Percentiles rank a stretch among this genome's conserved stretches.
Evolutionary conservation across 495 filamentous ascomycete genomes (phyloP).

Genomic region (Penicillium diatomitis): DNA sequence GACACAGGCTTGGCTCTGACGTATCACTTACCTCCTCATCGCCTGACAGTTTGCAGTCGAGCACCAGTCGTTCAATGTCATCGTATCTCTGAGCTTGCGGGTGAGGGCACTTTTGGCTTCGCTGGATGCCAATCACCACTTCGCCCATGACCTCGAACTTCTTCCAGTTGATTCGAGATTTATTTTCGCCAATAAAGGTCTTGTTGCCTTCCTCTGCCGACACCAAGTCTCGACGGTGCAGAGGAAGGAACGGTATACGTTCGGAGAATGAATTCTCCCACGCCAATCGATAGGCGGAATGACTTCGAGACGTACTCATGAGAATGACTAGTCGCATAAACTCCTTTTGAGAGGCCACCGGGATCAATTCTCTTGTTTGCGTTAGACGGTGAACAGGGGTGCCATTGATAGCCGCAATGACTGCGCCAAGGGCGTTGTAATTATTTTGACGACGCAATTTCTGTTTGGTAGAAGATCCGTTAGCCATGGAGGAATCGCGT

Average conservation of each 20-base stretch:
- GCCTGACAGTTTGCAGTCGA: slow-evolving; percentile 52
- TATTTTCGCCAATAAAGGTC: slow-evolving; percentile 68
- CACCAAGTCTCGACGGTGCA: slow-evolving; percentile 81
- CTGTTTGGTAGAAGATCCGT: slow-evolving; percentile 16
- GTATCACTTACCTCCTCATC: slow-evolving; percentile 39
- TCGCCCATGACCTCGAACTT: slow-evolving; percentile 97
- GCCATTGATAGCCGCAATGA: slow-evolving; percentile 87
- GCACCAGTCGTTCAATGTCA: slow-evolving; percentile 55
- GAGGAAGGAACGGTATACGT: slow-evolving; percentile 88
- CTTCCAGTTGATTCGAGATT: slow-evolving; percentile 88
- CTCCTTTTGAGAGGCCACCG: slow-evolving; percentile 57
- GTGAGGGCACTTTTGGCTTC: slow-evolving; percentile 81
- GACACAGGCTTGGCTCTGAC: too few species aligned
- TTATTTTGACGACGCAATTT: slow-evolving; percentile 89
- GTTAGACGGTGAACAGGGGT: slow-evolving; percentile 77
- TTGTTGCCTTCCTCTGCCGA: slow-evolving; percentile 86
- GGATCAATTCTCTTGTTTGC: slow-evolving; percentile 73
- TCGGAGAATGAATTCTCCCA: slow-evolving; percentile 91
- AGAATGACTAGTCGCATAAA: slow-evolving; percentile 85
- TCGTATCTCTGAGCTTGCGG: slow-evolving; percentile 58
- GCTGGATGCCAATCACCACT: slow-evolving; percentile 79
- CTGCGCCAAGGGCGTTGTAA: slow-evolving; percentile 88
- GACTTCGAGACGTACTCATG: slow-evolving; percentile 84
- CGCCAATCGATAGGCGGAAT: slow-evolving; percentile 88
- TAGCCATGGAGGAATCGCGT: neutral